phyloP scores from a whole-genome alignment of 176 grass and related monocot genomes.

The Phoenix roebelenii region DNA sequence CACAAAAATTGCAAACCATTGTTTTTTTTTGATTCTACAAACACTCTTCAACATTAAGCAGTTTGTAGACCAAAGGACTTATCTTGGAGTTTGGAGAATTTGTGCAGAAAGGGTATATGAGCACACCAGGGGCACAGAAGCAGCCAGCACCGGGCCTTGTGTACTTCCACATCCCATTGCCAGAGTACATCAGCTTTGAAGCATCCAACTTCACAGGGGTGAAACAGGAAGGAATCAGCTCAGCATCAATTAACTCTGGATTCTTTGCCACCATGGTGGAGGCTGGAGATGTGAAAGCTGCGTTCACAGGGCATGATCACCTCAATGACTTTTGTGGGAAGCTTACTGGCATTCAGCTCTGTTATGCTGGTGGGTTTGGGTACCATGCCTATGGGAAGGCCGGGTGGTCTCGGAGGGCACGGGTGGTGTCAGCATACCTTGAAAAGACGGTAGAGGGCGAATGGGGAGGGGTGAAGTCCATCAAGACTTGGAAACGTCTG shows the following conservation, averaged over 20 bases:
- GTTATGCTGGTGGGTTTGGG: slow-evolving; percentile 91
- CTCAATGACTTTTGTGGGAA: slow-evolving; percentile 82
- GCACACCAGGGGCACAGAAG: slow-evolving; percentile 41
- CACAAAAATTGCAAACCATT: no score
- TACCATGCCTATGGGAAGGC: slow-evolving; percentile 96
- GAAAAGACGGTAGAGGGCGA: slow-evolving; percentile 47
- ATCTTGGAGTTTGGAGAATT: background rate
- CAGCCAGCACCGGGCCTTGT: slow-evolving; percentile 61
- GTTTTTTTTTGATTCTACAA: no score
- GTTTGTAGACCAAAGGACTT: no score
- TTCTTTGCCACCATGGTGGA: slow-evolving; percentile 87
- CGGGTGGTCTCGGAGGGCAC: slow-evolving; percentile 83
- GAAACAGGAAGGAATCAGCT: slow-evolving; percentile 80
- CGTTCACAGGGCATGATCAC: slow-evolving; percentile 86
- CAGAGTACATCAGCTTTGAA: slow-evolving; percentile 63
- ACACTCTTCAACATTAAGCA: no score
- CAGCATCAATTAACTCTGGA: slow-evolving; percentile 74
- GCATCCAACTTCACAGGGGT: slow-evolving; percentile 67
- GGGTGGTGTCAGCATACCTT: slow-evolving; percentile 71
- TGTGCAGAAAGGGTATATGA: slow-evolving; percentile 48
- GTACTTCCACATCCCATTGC: slow-evolving; percentile 94
- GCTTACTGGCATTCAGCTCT: slow-evolving; percentile 61
- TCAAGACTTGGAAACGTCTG: slow-evolving; percentile 95
- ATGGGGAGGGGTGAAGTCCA: slow-evolving; percentile 81
- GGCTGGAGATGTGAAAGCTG: slow-evolving; percentile 77